Conservation (phyloP, 2,329 filamentous ascomycete genomes). For the Penicillium decumbens region DNA sequence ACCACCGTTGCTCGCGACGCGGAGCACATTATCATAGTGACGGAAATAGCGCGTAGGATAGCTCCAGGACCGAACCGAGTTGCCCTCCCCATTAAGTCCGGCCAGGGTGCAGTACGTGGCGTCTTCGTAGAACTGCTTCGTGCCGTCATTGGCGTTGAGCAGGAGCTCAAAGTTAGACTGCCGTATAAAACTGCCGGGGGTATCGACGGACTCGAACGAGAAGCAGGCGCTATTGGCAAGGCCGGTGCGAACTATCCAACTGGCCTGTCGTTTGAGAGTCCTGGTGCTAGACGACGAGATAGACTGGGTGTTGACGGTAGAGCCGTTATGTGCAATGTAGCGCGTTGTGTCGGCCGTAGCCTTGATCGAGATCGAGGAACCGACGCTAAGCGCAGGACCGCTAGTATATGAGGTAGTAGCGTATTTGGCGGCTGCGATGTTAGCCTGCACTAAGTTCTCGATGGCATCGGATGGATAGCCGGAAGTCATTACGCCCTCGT, state of each 20-base stretch:
- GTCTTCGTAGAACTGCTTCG: conserved; percentile 56
- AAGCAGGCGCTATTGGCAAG: conserved; percentile 55
- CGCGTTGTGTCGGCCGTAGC: conserved; percentile 51
- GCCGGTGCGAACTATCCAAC: conserved; percentile 52
- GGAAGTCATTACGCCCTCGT: conserved; percentile 61
- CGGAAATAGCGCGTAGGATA: conserved; percentile 58
- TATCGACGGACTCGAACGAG: conserved; percentile 59
- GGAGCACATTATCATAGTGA: conserved; percentile 49
- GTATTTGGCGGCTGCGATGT: conserved; percentile 59
- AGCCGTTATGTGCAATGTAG: conserved; percentile 53
- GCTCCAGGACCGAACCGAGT: conserved; percentile 54
- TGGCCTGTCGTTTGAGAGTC: conserved; percentile 50
- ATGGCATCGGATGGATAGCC: conserved; percentile 58
- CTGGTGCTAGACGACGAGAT: conserved; percentile 50
- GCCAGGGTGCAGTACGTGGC: conserved; percentile 59
- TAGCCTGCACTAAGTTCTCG: conserved; percentile 56
- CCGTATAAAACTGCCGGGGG: conserved; percentile 55
- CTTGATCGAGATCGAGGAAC: conserved; percentile 51
- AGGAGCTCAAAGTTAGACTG: conserved; percentile 53
- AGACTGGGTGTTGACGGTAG: conserved; percentile 52
- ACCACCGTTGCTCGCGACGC: conserved; percentile 53
- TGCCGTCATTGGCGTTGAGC: conserved; percentile 50
- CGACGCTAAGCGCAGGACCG: conserved; percentile 47
- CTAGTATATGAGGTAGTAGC: conserved; percentile 45
- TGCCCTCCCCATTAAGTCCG: conserved; percentile 50